Conservation (phyloP, 2,329 filamentous ascomycete species). For the Claviceps sorghi region DNA sequence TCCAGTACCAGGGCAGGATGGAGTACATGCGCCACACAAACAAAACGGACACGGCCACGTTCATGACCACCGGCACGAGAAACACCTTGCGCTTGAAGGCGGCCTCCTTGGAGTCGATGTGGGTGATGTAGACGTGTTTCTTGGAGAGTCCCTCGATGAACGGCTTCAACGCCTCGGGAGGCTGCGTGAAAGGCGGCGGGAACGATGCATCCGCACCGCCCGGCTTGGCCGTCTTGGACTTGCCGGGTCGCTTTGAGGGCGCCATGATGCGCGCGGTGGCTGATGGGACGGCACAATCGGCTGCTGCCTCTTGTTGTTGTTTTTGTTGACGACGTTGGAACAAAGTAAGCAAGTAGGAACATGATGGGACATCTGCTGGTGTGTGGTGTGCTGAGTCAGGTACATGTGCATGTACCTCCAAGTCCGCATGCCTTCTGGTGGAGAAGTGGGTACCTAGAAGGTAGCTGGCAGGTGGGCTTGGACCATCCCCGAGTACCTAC, state of each 20-base stretch:
- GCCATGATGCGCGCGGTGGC: conserved; percentile 12
- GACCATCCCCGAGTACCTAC: no score
- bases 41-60: conserved; percentile 48
- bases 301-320: neutral
- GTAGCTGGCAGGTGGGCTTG: no score
- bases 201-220: conserved; percentile 19
- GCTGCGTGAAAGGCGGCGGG: conserved; percentile 53
- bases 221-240: conserved; percentile 15
- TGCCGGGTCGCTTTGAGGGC: conserved; percentile 20
- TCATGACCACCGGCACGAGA: conserved; percentile 62
- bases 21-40: conserved; percentile 55
- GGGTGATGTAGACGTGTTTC: conserved; percentile 66
- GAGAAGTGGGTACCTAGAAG: no score
- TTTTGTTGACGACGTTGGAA: neutral
- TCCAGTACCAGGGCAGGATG: conserved; percentile 59
- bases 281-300: neutral
- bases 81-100: conserved; percentile 75
- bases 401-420: no score
- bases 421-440: no score
- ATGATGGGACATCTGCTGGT: no score
- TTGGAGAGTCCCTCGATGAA: conserved; percentile 54
- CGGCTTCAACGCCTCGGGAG: conserved; percentile 45
- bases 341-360: no score
- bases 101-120: conserved; percentile 58
- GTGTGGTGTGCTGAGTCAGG: no score